Base-by-base conservation (phyloP, 2,329 filamentous ascomycete genomes). In the Ceratocystis eucalypticola region DNA sequence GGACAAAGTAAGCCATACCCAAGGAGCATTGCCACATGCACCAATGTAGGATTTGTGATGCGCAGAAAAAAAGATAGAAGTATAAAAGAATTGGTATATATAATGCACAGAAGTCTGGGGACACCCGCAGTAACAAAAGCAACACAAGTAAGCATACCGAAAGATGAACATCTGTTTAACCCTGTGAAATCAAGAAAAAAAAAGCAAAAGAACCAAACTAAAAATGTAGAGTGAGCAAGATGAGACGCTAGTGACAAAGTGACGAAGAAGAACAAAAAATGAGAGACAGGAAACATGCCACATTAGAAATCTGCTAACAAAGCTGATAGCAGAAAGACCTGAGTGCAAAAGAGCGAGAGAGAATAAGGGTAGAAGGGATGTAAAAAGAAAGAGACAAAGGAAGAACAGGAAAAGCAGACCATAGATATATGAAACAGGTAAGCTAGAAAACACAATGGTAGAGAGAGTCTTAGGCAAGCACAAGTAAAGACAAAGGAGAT, bases 221-320 rank as follows among this genome's bases (percentile, higher is more conserved):
- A 45, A 62, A 20, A 41, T 25, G 10, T 41, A 62, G 5, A 62
- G n/a, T 12, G 10, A 33, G 41, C 5, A n/a, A 28, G 28, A 53
- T 25, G n/a, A 25, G 48, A 28, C 48, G 48, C 48, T 53, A 5
- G 30, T 28, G 25, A 50, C 22, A 37, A 48, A 46, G 17, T 28
- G 50, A 55, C 37, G 53, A 64, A 22, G n/a, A 61, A 64, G 30
- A 64, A 48, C 37, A 44, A 67, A 20, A 48, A 48, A 59, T 41
- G 20, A 20, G 25, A 61, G 25, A 64, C 57, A 66, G 62, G 17
- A 41, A 62, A 25, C 48, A 53, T 53, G 48, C 48, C 48, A 53
- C 48, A 53, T 53, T 28, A 53, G 48, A 53, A 6, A 25, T 3
- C 22, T 15, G 22, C 28, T 33, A 62, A 33, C n/a, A 57, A 30